phyloP scores from a whole-genome alignment of 805 yeast genomes.

The Metschnikowia lunata region DNA sequence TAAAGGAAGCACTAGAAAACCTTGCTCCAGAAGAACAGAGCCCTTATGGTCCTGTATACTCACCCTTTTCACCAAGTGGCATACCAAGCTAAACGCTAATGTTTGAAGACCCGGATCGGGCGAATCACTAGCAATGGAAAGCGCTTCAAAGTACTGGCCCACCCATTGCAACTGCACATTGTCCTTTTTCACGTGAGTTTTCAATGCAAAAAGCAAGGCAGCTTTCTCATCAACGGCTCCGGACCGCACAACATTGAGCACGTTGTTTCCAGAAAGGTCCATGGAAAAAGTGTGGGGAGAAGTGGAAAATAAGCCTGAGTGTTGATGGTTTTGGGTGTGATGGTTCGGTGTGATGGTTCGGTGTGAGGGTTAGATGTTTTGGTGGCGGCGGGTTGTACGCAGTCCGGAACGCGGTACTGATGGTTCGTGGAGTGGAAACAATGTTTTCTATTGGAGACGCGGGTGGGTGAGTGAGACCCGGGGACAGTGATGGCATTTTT shows the following conservation, averaged over 20 bases:
- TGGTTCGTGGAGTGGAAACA: too few relatives aligned
- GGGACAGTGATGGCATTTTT: too few relatives aligned
- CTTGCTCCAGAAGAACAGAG: constrained; percentile 35
- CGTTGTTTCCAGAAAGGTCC: constrained; percentile 15
- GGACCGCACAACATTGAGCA: constrained; percentile 10
- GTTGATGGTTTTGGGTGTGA: too few relatives aligned
- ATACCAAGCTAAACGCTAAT: constrained; percentile 46
- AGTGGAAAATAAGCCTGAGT: too few relatives aligned
- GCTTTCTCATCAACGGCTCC: constrained; percentile 13
- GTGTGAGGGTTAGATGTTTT: background rate
- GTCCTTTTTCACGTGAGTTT: constrained; percentile 53
- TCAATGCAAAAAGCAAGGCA: constrained; percentile 32
- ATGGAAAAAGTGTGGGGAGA: too few relatives aligned
- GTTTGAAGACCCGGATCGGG: constrained; percentile 35
- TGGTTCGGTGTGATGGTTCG: too few relatives aligned
- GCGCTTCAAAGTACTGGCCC: constrained; percentile 47
- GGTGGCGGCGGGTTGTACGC: background rate
- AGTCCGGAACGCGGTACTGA: too few relatives aligned
- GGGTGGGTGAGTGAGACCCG: too few relatives aligned
- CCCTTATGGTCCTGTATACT: constrained; percentile 50
- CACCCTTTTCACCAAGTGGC: constrained; percentile 55
- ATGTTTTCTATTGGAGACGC: too few relatives aligned
- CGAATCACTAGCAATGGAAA: constrained; percentile 42
- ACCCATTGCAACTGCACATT: constrained; percentile 48
- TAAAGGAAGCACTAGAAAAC: constrained; percentile 47